Evolutionary conservation across 345 rosid species (phyloP), one percentile per base, ranked within the genome.

Genomic region (Gossypium bickii): DNA sequence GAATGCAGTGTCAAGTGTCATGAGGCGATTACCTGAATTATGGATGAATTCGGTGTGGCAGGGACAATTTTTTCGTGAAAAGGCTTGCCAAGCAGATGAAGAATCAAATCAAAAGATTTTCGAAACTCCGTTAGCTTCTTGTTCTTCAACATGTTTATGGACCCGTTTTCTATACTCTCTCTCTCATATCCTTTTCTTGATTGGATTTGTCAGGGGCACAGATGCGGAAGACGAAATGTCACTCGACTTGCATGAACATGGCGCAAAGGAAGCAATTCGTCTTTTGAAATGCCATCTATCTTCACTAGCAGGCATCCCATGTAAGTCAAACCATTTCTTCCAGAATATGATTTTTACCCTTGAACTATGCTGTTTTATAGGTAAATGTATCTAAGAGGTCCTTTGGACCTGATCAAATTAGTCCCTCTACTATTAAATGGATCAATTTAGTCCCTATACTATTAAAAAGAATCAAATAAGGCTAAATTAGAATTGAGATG

Each of bases 81-180:
- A 80, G 80, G 90, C 90, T 77, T 84, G 81, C 9, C 64, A 83
- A 74, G 90, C 89, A 63, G 86, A 87, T 69, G 87, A 90, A 20
- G 87, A 88, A 77, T 88, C 91, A 13, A 67, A 67, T 58, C 71
- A 66, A 70, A 87, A 76, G 84, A 83, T 86, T 63, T 85, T 85
- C 43, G 88, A 85, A 74, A 87, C 83, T 52, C 75, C 80, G 92
- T 87, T 17, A 64, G 87, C 74, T 51, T 67, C 27, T 72, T 43
- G 45, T 6, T 72, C 24, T 18, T 18, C 70, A 12, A 44, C 9
- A 51, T 51, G 41, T 27, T 56, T 71, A 10, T 20, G n/a, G 63
- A 70, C 43, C 8, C n/a, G 1, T 1, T 3, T 12, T 56, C 22
- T 7, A 38, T n/a, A 9, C 15, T 41, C 64, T 25, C 44, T 15